These are phyloP conservation scores for Pseudevernia furfuracea DNA, from an alignment of 495 filamentous ascomycete species.

Conservation along the genomic window DNA sequence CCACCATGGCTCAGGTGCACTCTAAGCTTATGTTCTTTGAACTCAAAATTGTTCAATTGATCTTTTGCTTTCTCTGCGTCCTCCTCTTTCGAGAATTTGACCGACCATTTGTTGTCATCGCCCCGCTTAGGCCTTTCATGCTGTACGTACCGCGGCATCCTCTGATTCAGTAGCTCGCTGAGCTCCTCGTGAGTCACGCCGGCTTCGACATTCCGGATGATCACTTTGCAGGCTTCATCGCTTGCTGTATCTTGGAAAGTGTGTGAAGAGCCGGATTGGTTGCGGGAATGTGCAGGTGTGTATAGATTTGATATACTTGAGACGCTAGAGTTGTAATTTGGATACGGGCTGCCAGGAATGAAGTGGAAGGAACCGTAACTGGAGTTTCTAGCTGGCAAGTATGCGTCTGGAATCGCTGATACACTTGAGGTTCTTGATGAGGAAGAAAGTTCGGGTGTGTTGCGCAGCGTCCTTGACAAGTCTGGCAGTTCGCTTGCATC, in stretches of 20 bases:
- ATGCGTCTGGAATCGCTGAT: not conserved
- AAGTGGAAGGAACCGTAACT: not conserved
- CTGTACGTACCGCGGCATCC: not conserved
- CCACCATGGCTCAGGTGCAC: not conserved
- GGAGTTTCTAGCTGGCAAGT: not conserved
- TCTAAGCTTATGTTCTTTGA: not conserved
- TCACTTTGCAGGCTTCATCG: not conserved
- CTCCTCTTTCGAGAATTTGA: not conserved
- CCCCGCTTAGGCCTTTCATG: not conserved
- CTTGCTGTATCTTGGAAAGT: not conserved
- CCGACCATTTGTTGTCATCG: not conserved
- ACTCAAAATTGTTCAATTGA: not conserved
- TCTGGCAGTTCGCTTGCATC: not conserved
- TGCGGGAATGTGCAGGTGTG: not conserved
- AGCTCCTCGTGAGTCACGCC: not conserved
- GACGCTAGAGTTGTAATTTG: not conserved
- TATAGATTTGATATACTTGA: not conserved
- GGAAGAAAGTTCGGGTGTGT: not conserved
- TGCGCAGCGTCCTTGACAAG: not conserved
- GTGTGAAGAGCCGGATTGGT: not conserved
- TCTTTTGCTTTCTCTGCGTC: not conserved
- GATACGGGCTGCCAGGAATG: not conserved
- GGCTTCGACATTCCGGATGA: not conserved
- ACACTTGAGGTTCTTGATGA: conserved; percentile 6
- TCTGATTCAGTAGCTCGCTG: not conserved